phyloP scores from a whole-genome alignment of 2,329 filamentous ascomycete species.

The Balansia obtecta region DNA sequence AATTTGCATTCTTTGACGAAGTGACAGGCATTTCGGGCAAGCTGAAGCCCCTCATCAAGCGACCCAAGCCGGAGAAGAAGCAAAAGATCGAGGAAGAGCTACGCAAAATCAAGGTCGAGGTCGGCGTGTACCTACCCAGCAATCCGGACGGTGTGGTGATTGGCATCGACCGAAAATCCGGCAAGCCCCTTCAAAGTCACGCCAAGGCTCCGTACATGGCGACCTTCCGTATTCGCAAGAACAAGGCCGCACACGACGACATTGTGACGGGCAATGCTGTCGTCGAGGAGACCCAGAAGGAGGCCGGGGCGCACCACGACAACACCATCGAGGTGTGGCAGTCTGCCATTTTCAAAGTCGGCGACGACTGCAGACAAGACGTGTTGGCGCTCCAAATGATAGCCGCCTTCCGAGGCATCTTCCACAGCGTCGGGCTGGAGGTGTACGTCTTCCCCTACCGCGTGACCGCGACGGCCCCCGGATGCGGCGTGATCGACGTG shows the following conservation, averaged over 20 bases:
- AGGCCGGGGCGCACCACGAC: constrained; percentile 12
- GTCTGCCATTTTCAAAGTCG: constrained; percentile 98
- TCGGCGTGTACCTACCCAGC: constrained; percentile 92
- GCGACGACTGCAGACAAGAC: constrained; percentile 95
- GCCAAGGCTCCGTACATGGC: constrained; percentile 99
- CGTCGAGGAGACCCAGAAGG: constrained; percentile 29
- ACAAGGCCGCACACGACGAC: constrained; percentile 27
- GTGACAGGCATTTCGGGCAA: constrained; percentile 94
- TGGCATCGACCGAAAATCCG: constrained; percentile 94
- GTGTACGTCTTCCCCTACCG: constrained; percentile 96
- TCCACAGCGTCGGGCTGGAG: constrained; percentile 86
- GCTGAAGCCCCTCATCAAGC: constrained; percentile 84
- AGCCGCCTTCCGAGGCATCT: constrained; percentile 91
- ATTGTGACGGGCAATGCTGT: constrained; percentile 17
- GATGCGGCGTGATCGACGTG: constrained; percentile 96
- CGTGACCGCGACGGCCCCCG: constrained; percentile 91
- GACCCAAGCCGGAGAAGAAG: constrained; percentile 91
- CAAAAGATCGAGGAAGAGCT: constrained; percentile 98
- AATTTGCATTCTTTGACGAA: constrained; percentile 97
- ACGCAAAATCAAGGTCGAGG: constrained; percentile 91
- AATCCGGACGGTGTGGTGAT: constrained; percentile 96
- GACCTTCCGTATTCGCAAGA: constrained; percentile 91
- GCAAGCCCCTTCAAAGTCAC: constrained; percentile 93
- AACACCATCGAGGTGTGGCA: constrained; percentile 92
- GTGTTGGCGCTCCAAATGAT: constrained; percentile 97